Percentiles rank a stretch among this genome's conserved stretches.
Evolutionary conservation across 1,284 basidiomycete species (phyloP).

Genomic region (Rhodotorula sp.): DNA sequence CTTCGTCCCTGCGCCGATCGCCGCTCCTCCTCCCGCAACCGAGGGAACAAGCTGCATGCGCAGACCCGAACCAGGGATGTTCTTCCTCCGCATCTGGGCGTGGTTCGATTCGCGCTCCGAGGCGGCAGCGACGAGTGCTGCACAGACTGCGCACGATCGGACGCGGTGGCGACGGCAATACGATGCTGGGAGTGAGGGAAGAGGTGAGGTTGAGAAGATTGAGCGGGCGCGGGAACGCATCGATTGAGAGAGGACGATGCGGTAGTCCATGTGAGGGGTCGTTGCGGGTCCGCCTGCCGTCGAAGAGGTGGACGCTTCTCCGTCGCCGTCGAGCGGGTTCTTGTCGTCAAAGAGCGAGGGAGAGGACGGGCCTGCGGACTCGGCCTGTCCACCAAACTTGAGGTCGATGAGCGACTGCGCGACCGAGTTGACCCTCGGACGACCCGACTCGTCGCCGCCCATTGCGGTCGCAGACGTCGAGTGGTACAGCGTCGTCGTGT

Average conservation of each 20-base stretch:
- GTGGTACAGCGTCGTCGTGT: conserved; percentile 37
- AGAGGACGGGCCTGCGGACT: conserved; percentile 3
- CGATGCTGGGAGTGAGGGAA: conserved; percentile 13
- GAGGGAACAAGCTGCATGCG: neutral
- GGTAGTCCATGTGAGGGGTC: conserved; percentile 43
- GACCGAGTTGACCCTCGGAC: conserved; percentile 21
- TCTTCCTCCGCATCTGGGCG: conserved; percentile 10
- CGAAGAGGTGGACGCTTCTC: neutral
- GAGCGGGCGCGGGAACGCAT: conserved; percentile 39
- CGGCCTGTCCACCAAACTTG: conserved; percentile 35
- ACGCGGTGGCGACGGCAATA: conserved; percentile 42
- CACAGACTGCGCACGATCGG: conserved; percentile 32
- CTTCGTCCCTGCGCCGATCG: conserved; percentile 14
- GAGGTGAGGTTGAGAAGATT: conserved; percentile 33
- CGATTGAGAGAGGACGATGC: conserved; percentile 40
- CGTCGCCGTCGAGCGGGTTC: neutral
- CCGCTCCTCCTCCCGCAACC: neutral
- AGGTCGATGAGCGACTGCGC: conserved; percentile 40
- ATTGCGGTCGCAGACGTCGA: conserved; percentile 14
- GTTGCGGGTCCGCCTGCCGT: conserved; percentile 8
- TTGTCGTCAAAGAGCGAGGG: conserved; percentile 12
- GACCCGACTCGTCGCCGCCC: neutral
- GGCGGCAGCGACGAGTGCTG: conserved; percentile 2
- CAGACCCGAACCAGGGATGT: conserved; percentile 31
- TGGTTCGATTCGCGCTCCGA: conserved; percentile 10